Evolutionary conservation across 2,329 filamentous ascomycete species (phyloP).

Genomic region (Plenodomus lindquistii): DNA sequence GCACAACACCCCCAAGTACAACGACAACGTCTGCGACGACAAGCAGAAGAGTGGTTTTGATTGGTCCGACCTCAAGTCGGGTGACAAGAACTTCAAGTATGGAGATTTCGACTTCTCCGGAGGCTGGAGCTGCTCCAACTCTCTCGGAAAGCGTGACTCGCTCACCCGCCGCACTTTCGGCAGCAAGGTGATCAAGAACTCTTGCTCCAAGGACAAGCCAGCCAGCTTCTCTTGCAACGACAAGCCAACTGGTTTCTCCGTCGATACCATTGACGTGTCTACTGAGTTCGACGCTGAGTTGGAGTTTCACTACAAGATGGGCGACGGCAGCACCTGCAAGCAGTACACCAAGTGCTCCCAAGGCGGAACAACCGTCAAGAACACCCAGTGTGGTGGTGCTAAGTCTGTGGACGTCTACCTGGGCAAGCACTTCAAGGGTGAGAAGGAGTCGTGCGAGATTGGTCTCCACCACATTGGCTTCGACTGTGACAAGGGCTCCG

Average conservation of each 20-base stretch:
- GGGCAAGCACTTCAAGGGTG: slow-evolving; percentile 53
- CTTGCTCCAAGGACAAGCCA: slow-evolving; percentile 56
- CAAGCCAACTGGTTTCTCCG: slow-evolving; percentile 65
- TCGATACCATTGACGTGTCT: slow-evolving; percentile 73
- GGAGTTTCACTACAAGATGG: slow-evolving; percentile 86
- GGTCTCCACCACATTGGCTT: slow-evolving; percentile 76
- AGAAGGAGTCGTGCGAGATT: slow-evolving; percentile 66
- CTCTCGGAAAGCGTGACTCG: slow-evolving; percentile 62
- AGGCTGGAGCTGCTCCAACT: slow-evolving; percentile 70
- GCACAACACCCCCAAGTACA: slow-evolving; percentile 67
- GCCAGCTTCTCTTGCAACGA: slow-evolving; percentile 69
- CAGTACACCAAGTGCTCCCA: slow-evolving; percentile 67
- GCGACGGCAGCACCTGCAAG: slow-evolving; percentile 80
- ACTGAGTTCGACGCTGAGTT: slow-evolving; percentile 76
- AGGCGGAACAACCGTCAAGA: slow-evolving; percentile 71
- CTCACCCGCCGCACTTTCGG: slow-evolving; percentile 51
- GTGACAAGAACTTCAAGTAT: slow-evolving; percentile 62
- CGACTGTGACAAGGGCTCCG: slow-evolving; percentile 60
- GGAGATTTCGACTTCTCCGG: slow-evolving; percentile 67
- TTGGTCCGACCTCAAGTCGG: slow-evolving; percentile 64
- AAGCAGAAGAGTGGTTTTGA: slow-evolving; percentile 71
- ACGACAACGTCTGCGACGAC: slow-evolving; percentile 75
- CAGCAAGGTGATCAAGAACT: slow-evolving; percentile 48
- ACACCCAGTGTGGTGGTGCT: slow-evolving; percentile 91
- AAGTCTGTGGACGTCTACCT: slow-evolving; percentile 73